A percentile compares a stretch with the other conserved stretches of the same genome.
Evolutionary conservation across 495 filamentous ascomycete species (phyloP).

Genomic region (Neurospora sp.): DNA sequence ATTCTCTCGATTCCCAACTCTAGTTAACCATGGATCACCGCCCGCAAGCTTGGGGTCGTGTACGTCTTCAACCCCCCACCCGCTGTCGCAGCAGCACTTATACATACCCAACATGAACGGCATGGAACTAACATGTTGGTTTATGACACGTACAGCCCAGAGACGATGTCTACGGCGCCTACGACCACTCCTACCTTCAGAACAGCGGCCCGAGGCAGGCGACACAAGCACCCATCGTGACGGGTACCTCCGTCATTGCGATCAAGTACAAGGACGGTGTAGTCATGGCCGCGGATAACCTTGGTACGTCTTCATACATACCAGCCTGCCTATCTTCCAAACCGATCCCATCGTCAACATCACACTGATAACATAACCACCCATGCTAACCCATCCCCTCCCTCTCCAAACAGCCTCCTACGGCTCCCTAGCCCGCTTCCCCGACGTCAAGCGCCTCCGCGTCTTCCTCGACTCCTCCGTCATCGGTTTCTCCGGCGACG

Average conservation of each 20-base stretch:
- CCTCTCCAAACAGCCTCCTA: conserved; percentile 62
- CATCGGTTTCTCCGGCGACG: conserved; percentile 84
- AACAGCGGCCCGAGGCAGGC: conserved; percentile 59
- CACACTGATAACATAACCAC: not conserved
- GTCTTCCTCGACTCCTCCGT: conserved; percentile 68
- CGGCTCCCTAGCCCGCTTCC: conserved; percentile 92
- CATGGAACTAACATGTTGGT: not conserved
- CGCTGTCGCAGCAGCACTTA: not conserved
- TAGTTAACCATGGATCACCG: conserved; percentile 70
- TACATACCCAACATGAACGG: not conserved
- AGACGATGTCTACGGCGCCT: conserved; percentile 90
- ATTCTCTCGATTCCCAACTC: conserved; percentile 4
- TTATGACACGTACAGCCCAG: conserved; percentile 52
- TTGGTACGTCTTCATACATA: conserved; percentile 46
- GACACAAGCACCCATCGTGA: conserved; percentile 85
- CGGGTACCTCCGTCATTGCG: conserved; percentile 87
- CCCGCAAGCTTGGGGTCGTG: conserved; percentile 92
- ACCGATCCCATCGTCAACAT: too few species aligned
- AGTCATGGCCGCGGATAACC: conserved; percentile 91
- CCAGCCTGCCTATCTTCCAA: too few species aligned
- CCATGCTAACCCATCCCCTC: not conserved
- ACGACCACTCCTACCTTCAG: conserved; percentile 76
- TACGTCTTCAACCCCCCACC: conserved; percentile 35
- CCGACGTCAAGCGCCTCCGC: conserved; percentile 82
- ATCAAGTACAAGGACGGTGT: conserved; percentile 95